phyloP scores from a whole-genome alignment of 495 filamentous ascomycete species.

The Gamarada debralockiae region DNA sequence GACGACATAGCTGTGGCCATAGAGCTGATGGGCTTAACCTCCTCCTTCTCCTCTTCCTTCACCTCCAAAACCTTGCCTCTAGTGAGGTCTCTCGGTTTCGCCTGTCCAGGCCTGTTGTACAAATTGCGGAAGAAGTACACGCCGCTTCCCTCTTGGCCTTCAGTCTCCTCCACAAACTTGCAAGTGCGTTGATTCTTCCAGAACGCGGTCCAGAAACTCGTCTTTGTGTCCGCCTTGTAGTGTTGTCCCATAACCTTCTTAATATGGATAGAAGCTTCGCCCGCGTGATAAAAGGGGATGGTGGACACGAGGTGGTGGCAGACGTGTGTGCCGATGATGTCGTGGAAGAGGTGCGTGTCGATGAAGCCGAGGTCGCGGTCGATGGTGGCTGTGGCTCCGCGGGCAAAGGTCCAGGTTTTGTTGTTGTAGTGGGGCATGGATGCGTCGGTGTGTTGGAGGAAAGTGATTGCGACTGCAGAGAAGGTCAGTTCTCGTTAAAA shows the following conservation, averaged over 20 bases:
- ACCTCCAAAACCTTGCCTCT: not conserved
- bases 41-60: conserved; percentile 12
- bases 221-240: conserved; percentile 51
- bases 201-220: conserved; percentile 40
- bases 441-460: conserved; percentile 69
- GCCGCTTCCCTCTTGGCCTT: conserved; percentile 40
- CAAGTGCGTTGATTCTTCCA: conserved; percentile 44
- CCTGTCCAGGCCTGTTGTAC: conserved; percentile 15
- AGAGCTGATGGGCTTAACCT: conserved; percentile 3
- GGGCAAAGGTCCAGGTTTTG: conserved; percentile 60
- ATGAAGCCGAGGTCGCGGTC: conserved; percentile 70
- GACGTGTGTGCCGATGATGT: conserved; percentile 71
- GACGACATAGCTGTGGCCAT: conserved; percentile 23
- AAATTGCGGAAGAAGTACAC: conserved; percentile 51
- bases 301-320: conserved; percentile 63
- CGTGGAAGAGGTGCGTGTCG: conserved; percentile 66
- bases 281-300: conserved; percentile 70
- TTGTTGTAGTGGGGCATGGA: conserved; percentile 60
- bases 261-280: conserved; percentile 65
- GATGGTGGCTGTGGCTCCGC: conserved; percentile 64
- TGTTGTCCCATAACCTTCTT: conserved; percentile 59
- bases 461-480: conserved; percentile 54
- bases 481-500: conserved; percentile 15
- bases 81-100: conserved; percentile 9
- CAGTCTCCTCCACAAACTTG: conserved; percentile 46